Conservation (phyloP, 2,329 filamentous ascomycete species). For the Eurotiales sp. region DNA sequence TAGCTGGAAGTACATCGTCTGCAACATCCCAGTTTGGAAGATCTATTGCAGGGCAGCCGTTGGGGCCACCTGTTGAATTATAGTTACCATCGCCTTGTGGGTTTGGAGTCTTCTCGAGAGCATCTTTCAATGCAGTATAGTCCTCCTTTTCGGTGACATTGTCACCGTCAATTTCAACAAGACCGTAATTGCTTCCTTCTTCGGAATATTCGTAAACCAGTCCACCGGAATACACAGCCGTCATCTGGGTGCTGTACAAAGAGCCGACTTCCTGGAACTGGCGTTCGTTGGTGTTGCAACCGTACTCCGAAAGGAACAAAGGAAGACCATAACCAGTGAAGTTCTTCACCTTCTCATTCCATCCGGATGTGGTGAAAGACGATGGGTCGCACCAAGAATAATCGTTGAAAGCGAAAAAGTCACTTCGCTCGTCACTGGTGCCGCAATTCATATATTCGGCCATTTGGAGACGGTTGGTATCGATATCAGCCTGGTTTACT, state of each 20-base stretch:
- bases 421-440: conserved; percentile 73
- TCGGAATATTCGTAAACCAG: conserved; percentile 95
- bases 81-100: conserved; percentile 58
- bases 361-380: conserved; percentile 71
- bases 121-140: conserved; percentile 56
- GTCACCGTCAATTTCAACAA: conserved; percentile 62
- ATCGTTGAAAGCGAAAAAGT: conserved; percentile 89
- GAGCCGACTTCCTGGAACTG: conserved; percentile 74
- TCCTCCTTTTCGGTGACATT: conserved; percentile 58
- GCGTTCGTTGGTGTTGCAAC: conserved; percentile 79
- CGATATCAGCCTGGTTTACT: conserved; percentile 63
- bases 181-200: conserved; percentile 75
- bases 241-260: conserved; percentile 82
- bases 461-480: conserved; percentile 79
- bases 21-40: conserved; percentile 55
- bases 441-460: conserved; percentile 94
- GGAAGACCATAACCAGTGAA: conserved; percentile 83
- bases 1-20: conserved; percentile 52
- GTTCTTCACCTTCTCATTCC: conserved; percentile 83
- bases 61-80: conserved; percentile 51
- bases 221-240: conserved; percentile 85
- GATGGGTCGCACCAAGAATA: conserved; percentile 74
- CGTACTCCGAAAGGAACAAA: conserved; percentile 93
- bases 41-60: conserved; percentile 52
- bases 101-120: conserved; percentile 48